Evolutionary conservation across 176 grass and related monocot species (phyloP).

Genomic region (Lolium multiflorum): DNA sequence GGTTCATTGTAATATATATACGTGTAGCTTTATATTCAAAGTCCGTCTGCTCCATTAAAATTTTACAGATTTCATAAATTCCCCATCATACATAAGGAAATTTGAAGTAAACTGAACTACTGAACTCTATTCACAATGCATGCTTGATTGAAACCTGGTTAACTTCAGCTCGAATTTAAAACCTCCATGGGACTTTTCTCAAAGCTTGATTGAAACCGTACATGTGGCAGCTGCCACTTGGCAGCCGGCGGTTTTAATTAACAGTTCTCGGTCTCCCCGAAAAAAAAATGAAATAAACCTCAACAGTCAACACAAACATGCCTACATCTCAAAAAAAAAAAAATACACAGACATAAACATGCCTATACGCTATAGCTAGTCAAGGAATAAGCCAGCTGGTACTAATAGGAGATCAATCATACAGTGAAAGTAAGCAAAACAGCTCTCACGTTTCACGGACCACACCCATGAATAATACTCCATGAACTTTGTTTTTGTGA

Average conservation of each 20-base stretch:
- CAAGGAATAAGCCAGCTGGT: background rate
- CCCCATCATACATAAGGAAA: background rate
- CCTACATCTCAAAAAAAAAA: background rate
- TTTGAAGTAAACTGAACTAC: background rate
- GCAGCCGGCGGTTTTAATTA: background rate
- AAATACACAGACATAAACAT: background rate
- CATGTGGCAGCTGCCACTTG: background rate
- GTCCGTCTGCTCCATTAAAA: background rate
- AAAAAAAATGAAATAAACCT: background rate
- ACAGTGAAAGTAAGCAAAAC: background rate
- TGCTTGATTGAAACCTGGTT: background rate
- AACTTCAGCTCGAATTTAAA: background rate
- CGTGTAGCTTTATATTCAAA: background rate
- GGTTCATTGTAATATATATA: too few relatives aligned
- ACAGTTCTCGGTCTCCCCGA: background rate
- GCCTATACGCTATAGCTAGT: background rate
- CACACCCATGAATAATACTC: background rate
- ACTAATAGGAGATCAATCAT: background rate
- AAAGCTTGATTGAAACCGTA: background rate
- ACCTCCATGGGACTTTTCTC: background rate
- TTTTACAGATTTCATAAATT: background rate
- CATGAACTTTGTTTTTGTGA: background rate
- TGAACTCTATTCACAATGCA: background rate
- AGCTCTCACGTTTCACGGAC: constrained; percentile 16
- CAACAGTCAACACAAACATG: background rate